A percentile compares a stretch with the other conserved stretches of the same genome.
Evolutionary conservation across 176 grass and related monocot species (phyloP).

Genomic region (Paspalum vaginatum): DNA sequence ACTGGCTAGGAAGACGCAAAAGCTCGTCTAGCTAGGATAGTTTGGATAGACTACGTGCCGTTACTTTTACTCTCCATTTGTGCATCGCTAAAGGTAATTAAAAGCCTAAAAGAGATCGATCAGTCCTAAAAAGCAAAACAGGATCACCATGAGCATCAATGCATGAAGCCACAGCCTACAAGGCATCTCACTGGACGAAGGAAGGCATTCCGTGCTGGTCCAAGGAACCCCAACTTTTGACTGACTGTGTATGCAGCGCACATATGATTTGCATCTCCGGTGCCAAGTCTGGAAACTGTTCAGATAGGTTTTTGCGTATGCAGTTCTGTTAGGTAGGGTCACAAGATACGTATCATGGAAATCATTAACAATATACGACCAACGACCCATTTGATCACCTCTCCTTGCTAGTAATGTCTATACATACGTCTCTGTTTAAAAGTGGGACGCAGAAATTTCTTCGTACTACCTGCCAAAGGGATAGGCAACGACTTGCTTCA

Average conservation of each 20-base stretch:
- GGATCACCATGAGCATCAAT: not conserved
- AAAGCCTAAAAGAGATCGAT: not conserved
- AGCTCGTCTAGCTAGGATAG: slow-evolving; percentile 9
- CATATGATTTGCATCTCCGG: not conserved
- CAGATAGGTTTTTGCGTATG: not conserved
- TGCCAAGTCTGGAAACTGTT: not conserved
- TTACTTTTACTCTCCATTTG: slow-evolving; percentile 36
- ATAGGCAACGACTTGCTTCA: not conserved
- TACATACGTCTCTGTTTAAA: not conserved
- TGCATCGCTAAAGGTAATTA: slow-evolving; percentile 16
- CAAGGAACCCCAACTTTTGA: slow-evolving; percentile 36
- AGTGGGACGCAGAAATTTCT: not conserved
- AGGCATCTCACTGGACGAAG: not conserved
- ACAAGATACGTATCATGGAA: not conserved
- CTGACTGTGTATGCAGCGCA: not conserved
- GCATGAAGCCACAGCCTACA: not conserved
- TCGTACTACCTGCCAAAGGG: slow-evolving; percentile 3
- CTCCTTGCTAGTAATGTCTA: not conserved
- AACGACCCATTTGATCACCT: not conserved
- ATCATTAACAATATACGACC: not conserved
- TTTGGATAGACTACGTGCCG: not conserved
- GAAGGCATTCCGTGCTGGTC: slow-evolving; percentile 19
- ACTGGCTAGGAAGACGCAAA: slow-evolving; percentile 20
- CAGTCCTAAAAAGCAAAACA: too few relatives aligned
- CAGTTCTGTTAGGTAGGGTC: not conserved